Conservation (phyloP, 192 early-diverging fungal genomes). For the Podila epigama region DNA sequence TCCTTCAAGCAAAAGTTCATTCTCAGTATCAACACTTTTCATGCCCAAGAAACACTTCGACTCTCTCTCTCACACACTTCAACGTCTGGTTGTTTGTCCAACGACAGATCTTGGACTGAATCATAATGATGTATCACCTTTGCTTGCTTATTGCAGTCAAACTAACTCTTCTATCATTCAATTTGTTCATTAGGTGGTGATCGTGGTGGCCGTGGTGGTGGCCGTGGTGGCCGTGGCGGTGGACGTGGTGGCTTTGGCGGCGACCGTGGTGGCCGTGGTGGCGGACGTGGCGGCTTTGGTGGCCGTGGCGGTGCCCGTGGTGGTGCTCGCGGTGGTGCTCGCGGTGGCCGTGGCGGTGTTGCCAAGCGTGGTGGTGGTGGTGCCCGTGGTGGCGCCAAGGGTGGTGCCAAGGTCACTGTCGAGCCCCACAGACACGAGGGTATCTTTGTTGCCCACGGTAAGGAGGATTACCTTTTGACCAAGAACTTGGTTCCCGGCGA, state of each 20-base stretch:
- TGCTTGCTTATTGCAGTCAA: neutral
- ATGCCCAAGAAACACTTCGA: neutral
- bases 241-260: conserved; percentile 43
- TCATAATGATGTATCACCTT: neutral
- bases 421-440: conserved; percentile 97
- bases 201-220: conserved; percentile 54
- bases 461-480: conserved; percentile 98
- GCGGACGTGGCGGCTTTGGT: conserved; percentile 44
- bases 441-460: conserved; percentile 97
- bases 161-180: neutral
- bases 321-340: conserved; percentile 29
- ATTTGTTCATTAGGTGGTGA: conserved; percentile 11
- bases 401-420: conserved; percentile 94
- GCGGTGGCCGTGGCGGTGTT: conserved; percentile 48
- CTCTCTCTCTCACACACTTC: neutral
- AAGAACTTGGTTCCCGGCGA: conserved; percentile 99
- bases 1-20: no score
- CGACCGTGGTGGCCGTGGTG: conserved; percentile 50
- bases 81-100: no score
- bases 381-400: conserved; percentile 62
- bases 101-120: neutral
- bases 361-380: conserved; percentile 54
- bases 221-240: conserved; percentile 1
- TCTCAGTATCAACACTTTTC: no score
- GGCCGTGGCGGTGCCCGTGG: conserved; percentile 44